Evolutionary conservation across 306 rosid species (phyloP), one percentile per base, ranked within the genome.

Genomic region (Vigna reflexopilosa): DNA sequence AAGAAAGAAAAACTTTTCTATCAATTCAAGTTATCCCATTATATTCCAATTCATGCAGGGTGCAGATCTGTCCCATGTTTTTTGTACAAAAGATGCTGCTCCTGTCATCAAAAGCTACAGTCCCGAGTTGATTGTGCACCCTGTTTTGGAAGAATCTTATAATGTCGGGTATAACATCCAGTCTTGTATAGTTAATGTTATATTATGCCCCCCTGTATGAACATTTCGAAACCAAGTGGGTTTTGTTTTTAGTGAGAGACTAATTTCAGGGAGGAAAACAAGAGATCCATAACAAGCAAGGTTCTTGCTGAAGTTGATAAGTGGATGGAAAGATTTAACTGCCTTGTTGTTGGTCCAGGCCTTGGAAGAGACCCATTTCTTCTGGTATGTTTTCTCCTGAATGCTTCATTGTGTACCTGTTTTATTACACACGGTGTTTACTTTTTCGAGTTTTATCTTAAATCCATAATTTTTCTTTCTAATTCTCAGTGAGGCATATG

Each of bases 291-390:
- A 57, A 64, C 83, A 64, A 67, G 56, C 54, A 86, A 84, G 86
- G 88, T 93, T 87, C 90, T 93, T 69, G 84, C 85, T 68, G 96
- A 93, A 83, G 89, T 93, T 80, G 91, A 77, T 63, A 93, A 87
- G 81, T 93, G 97, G 97, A 75, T 90, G 85, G 92, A 93, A 85
- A 89, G 91, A 86, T 93, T 93, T 79, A 91, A 89, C 72, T 89
- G 97, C 71, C 93, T 64, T 64, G 96, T 93, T 57, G 72, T 93
- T 85, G 97, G 97, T 78, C 97, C 96, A 7, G 96, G 97, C 85
- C 97, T 93, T 12, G 96, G 96, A 76, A 93, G 97, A 83, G 92
- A 93, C 75, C 91, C 97, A 20, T 90, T 90, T 84, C 70, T 64
- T 64, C 70, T 64, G 17, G 70, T 93, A 74, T 70, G 84, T 77